These are phyloP conservation scores for Lasiodiplodia hormozganensis DNA, from an alignment of 2,329 filamentous ascomycete species.

Conservation along the genomic window DNA sequence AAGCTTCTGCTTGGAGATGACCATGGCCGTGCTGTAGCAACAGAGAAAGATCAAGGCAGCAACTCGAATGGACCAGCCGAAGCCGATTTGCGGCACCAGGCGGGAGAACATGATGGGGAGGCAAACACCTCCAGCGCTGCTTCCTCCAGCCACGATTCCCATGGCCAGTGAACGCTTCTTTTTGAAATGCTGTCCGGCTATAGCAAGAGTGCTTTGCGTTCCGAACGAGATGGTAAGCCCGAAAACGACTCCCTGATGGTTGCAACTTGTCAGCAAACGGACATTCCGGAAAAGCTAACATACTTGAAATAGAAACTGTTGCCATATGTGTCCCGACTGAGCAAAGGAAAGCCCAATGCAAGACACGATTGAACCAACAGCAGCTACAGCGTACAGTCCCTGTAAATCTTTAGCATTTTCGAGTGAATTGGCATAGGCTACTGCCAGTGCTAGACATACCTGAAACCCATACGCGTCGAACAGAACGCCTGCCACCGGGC, in stretches of 20 bases:
- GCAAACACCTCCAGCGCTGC: slow-evolving; percentile 23
- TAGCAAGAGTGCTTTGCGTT: slow-evolving; percentile 26
- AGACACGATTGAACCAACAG: neutral
- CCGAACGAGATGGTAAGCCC: slow-evolving; percentile 29
- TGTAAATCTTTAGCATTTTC: neutral
- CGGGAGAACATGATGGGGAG: slow-evolving; percentile 27
- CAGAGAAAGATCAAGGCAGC: slow-evolving; percentile 23
- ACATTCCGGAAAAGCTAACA: neutral
- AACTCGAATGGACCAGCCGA: slow-evolving; percentile 28
- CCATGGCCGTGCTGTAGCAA: slow-evolving; percentile 22
- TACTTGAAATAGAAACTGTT: slow-evolving; percentile 13
- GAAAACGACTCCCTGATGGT: slow-evolving; percentile 23
- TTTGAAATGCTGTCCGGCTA: slow-evolving; percentile 29
- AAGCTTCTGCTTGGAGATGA: slow-evolving; percentile 23
- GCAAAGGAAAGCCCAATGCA: slow-evolving; percentile 13
- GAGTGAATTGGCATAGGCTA: neutral
- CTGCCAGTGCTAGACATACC: neutral
- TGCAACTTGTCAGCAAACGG: too few species aligned
- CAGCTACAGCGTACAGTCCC: slow-evolving; percentile 5
- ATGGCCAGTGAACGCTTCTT: slow-evolving; percentile 26
- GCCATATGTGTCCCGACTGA: slow-evolving; percentile 1
- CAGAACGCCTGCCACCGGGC: slow-evolving; percentile 1
- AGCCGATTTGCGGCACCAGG: slow-evolving; percentile 23
- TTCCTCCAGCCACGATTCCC: slow-evolving; percentile 28
- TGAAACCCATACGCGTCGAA: slow-evolving; percentile 9